These are phyloP conservation scores for Collybiopsis confluens DNA, from an alignment of 768 basidiomycete genomes.

Conservation along the genomic window DNA sequence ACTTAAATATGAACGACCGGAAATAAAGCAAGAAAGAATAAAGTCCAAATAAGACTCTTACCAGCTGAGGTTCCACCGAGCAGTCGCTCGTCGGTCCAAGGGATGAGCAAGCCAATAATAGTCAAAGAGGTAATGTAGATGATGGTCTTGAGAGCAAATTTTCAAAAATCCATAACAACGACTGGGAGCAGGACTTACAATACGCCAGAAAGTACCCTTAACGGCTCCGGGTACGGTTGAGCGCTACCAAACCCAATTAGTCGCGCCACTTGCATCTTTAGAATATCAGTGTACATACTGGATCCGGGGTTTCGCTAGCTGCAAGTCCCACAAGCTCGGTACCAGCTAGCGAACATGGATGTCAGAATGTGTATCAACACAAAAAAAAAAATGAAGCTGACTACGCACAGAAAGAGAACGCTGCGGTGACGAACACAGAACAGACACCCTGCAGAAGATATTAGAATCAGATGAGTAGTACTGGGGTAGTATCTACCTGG, in stretches of 20 bases:
- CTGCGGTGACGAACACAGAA: conserved; percentile 40
- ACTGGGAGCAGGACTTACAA: conserved; percentile 22
- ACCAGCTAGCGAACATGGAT: conserved; percentile 26
- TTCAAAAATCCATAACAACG: not conserved
- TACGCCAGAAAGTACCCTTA: conserved; percentile 46
- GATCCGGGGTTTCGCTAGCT: conserved; percentile 43
- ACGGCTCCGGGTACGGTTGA: conserved; percentile 26
- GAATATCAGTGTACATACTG: conserved; percentile 37
- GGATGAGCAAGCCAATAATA: conserved; percentile 37
- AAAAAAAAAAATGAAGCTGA: not conserved
- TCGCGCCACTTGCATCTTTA: not conserved
- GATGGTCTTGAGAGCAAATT: conserved; percentile 25
- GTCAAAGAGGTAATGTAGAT: conserved; percentile 41
- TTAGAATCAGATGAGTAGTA: too few relatives aligned
- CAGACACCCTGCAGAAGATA: conserved; percentile 32
- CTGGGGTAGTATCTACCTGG: not conserved
- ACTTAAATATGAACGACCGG: not conserved
- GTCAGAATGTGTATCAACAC: not conserved
- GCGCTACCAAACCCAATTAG: not conserved
- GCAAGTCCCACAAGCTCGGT: conserved; percentile 45
- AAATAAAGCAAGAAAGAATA: not conserved
- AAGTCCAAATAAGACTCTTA: conserved; percentile 1
- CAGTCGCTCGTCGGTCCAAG: conserved; percentile 31
- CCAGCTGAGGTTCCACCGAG: conserved; percentile 32
- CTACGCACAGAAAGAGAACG: conserved; percentile 8